These are phyloP conservation scores for Exophiala calicioides DNA, from an alignment of 2,329 filamentous ascomycete genomes.

Conservation along the genomic window DNA sequence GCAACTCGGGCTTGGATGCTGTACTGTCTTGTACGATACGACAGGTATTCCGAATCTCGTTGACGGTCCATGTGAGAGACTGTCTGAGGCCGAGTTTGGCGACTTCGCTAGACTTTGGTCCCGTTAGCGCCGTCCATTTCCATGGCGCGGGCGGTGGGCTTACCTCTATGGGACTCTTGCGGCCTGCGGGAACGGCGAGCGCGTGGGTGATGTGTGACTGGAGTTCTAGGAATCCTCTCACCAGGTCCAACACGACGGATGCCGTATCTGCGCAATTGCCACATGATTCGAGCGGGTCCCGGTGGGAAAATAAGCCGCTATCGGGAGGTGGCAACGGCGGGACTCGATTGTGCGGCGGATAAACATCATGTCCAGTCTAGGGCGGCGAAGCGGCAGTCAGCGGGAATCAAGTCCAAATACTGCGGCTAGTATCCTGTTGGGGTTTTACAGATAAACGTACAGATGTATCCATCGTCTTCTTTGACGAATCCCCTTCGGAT, in stretches of 20 bases:
- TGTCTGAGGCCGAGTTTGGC: constrained; percentile 28
- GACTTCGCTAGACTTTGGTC: constrained; percentile 19
- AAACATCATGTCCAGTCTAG: constrained; percentile 13
- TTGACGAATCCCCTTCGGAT: constrained; percentile 6
- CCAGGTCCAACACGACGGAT: constrained; percentile 22
- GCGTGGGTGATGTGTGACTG: constrained; percentile 24
- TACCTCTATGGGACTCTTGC: constrained; percentile 19
- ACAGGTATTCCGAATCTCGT: constrained; percentile 21
- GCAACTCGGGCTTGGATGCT: constrained; percentile 19
- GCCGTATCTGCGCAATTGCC: constrained; percentile 24
- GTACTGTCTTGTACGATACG: constrained; percentile 21
- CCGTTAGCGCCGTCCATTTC: constrained; percentile 18
- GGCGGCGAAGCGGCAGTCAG: constrained; percentile 11
- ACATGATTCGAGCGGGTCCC: constrained; percentile 17
- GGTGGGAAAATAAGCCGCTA: constrained; percentile 2
- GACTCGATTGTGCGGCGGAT: constrained; percentile 13
- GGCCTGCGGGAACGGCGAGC: constrained; percentile 15
- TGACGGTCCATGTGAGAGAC: constrained; percentile 25
- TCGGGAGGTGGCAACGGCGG: constrained; percentile 9
- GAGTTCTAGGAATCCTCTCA: constrained; percentile 26
- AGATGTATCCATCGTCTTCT: constrained; percentile 9
- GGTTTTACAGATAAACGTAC: constrained; percentile 13
- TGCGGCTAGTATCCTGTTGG: not conserved
- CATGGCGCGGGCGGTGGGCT: constrained; percentile 9
- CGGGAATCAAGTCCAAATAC: constrained; percentile 3